phyloP scores from a whole-genome alignment of 305 asterid species.

The Salvia sclarea region DNA sequence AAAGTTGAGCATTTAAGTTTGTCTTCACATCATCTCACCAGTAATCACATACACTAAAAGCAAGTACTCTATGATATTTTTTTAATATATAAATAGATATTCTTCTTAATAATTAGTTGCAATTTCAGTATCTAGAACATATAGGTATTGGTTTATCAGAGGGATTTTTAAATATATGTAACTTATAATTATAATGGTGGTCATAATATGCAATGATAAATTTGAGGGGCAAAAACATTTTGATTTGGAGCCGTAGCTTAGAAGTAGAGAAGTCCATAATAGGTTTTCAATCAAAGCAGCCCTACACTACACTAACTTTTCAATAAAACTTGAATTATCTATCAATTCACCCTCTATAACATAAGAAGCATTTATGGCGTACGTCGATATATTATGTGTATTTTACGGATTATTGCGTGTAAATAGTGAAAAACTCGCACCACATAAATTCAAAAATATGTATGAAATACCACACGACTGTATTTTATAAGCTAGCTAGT shows the following conservation, averaged over 20 bases:
- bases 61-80: background rate
- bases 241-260: conserved; percentile 30
- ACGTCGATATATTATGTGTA: background rate
- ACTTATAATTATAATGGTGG: conserved; percentile 21
- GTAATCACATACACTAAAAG: conserved; percentile 14
- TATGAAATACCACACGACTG: too few species aligned
- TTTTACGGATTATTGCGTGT: background rate
- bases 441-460: too few species aligned
- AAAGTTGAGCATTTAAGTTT: conserved; percentile 27
- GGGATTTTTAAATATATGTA: background rate
- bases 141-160: background rate
- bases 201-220: conserved; percentile 10
- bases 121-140: background rate
- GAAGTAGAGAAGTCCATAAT: conserved; percentile 33
- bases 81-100: too few species aligned
- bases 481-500: too few species aligned
- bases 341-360: background rate
- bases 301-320: background rate
- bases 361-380: background rate
- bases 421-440: too few species aligned
- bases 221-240: background rate
- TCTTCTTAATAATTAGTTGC: background rate
- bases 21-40: conserved; percentile 34
- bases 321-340: background rate
- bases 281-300: conserved; percentile 5